Percentiles rank a stretch among this genome's conserved stretches.
Conservation (phyloP, 495 filamentous ascomycete species). For the Letharia lupina region DNA sequence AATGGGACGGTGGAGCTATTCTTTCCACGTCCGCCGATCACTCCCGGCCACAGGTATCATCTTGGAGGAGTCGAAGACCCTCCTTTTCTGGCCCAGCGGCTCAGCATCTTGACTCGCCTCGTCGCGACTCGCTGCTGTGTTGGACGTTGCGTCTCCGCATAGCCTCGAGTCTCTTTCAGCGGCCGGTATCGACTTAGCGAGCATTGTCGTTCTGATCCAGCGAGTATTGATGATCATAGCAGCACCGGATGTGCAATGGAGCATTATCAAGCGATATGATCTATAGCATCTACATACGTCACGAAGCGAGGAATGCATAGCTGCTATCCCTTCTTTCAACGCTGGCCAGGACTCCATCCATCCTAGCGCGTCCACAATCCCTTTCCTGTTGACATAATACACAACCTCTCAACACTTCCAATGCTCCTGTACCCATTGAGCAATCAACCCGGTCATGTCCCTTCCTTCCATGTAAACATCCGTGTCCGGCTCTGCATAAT, state of each 20-base stretch:
- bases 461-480: slow-evolving; percentile 53
- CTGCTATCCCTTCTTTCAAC: background rate
- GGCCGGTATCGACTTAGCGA: slow-evolving; percentile 1
- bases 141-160: background rate
- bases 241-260: background rate
- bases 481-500: slow-evolving; percentile 52
- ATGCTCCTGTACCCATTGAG: slow-evolving; percentile 68
- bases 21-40: background rate
- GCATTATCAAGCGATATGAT: background rate
- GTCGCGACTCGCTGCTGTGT: background rate
- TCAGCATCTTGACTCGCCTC: background rate
- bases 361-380: background rate
- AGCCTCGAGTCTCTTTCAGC: background rate
- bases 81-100: background rate
- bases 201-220: background rate
- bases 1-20: background rate
- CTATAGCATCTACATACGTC: background rate
- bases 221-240: background rate
- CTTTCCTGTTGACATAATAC: background rate
- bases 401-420: slow-evolving; percentile 50
- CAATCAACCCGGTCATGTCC: slow-evolving; percentile 66
- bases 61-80: too few relatives aligned
- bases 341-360: background rate
- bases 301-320: background rate
- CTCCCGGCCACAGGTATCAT: background rate